Evolutionary conservation across 2,329 filamentous ascomycete genomes (phyloP), one percentile per base, ranked within the genome.

Genomic region (Westerdykella aurantiaca): DNA sequence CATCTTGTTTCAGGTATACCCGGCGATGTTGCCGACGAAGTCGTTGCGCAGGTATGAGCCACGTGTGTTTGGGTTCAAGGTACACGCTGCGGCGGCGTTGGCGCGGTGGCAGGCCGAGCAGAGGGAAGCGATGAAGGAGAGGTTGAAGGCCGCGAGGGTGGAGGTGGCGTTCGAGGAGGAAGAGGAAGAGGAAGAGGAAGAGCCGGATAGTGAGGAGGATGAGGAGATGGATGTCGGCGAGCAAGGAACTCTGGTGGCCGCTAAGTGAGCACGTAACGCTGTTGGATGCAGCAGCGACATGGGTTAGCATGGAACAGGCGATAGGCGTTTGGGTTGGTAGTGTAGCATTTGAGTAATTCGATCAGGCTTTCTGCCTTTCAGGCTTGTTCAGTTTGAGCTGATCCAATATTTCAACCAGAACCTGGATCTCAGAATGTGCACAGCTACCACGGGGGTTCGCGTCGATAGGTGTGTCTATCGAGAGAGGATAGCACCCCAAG

Each of bases 1-100:
- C 72, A 96, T 98, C 70, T 82, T 98, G 50, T 97, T 98, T 75
- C 93, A 98, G 69, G 93, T 98, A 43, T 97, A 97, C 67, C 91
- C 93, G 5, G 82, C 86, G 18, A 78, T 98, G 56, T 82, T 94
- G 41, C 93, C 93, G 3, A 75, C 82, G 54, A 98, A 97, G 77
- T 88, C 82, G 56, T 76, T 83, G 50, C 83, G 88, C 52, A 81
- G 93, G 54, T 96, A 97, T 70, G 80, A 91, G 44, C 93, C 93
- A 18, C 82, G 86, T 46, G 85, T 95, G 48, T 98, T 93, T 67
- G 93, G 93, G 29, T 98, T 98, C 77, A 88, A 88, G 62, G 89
- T 98, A 5, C 93, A 98, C 70, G 87, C 89, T 4, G 80, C 85
- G 13, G 91, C 93, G 0, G 84, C 91, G 3, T 74, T 98, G 55